These are phyloP conservation scores for Trematosphaeria pertusa DNA, from an alignment of 2,329 filamentous ascomycete genomes.

Conservation along the genomic window DNA sequence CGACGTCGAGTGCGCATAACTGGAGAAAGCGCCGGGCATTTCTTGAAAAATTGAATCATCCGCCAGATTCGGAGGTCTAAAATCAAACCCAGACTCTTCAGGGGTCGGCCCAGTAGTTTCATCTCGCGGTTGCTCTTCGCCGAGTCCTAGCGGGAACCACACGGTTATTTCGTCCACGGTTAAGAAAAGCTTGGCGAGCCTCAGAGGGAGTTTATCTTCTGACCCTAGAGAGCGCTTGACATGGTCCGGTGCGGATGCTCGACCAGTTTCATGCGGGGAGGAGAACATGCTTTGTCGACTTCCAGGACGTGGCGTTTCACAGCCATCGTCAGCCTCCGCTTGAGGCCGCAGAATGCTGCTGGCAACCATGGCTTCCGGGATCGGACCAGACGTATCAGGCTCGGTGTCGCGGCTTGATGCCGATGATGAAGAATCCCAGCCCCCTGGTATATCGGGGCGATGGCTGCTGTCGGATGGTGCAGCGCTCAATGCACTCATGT, in stretches of 20 bases:
- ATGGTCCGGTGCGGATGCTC: not conserved
- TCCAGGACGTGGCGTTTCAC: constrained; percentile 47
- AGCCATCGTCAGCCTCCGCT: constrained; percentile 43
- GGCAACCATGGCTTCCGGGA: constrained; percentile 39
- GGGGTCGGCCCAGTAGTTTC: constrained; percentile 11
- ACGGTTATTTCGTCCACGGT: constrained; percentile 47
- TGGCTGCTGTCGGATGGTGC: constrained; percentile 31
- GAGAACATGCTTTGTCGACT: constrained; percentile 36
- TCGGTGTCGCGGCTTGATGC: constrained; percentile 37
- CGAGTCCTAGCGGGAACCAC: constrained; percentile 45
- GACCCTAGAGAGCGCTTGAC: not conserved
- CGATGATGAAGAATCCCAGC: constrained; percentile 49
- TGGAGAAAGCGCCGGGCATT: constrained; percentile 57
- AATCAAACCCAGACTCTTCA: constrained; percentile 27
- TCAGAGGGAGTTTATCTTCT: constrained; percentile 9
- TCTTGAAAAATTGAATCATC: constrained; percentile 48
- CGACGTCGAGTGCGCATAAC: constrained; percentile 53
- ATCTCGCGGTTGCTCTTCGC: constrained; percentile 15
- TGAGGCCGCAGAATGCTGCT: constrained; percentile 39
- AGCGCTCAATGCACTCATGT: constrained; percentile 72
- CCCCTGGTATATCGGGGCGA: constrained; percentile 47
- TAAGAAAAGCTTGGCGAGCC: constrained; percentile 41
- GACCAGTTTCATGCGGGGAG: constrained; percentile 15
- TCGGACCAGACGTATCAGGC: constrained; percentile 34
- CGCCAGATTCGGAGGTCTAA: constrained; percentile 37